phyloP scores from a whole-genome alignment of 768 basidiomycete species.

The Rhodotorula kratochvilovae region DNA sequence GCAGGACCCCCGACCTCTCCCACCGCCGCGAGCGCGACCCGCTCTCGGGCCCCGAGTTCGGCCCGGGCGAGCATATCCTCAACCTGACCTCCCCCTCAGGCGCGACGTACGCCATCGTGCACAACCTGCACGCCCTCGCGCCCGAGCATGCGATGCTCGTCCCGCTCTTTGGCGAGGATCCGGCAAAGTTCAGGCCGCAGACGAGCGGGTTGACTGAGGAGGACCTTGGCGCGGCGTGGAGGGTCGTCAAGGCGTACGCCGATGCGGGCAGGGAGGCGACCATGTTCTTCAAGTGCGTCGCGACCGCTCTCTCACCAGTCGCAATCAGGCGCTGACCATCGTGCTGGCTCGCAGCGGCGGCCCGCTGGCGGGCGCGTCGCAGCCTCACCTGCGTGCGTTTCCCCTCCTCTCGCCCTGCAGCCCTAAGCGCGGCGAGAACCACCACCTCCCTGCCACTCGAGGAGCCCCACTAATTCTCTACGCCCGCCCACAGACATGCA shows the following conservation, averaged over 20 bases:
- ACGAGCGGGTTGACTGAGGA: conserved; percentile 1
- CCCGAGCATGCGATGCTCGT: conserved; percentile 25
- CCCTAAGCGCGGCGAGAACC: no score
- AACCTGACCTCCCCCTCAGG: background rate
- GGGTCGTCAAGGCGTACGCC: conserved; percentile 19
- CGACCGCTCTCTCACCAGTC: rapidly evolving
- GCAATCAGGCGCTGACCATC: no score
- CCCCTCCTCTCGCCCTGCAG: background rate
- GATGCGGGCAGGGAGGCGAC: background rate
- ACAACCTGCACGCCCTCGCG: conserved; percentile 18
- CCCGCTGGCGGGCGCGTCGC: conserved; percentile 23
- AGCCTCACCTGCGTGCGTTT: conserved; percentile 25
- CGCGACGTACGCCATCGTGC: conserved; percentile 3
- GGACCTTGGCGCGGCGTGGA: conserved; percentile 13
- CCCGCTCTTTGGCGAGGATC: conserved; percentile 5
- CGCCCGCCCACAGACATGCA: conserved; percentile 9
- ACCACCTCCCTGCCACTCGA: no score
- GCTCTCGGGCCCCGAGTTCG: conserved; percentile 13
- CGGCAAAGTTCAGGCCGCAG: conserved; percentile 16
- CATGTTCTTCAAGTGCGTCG: conserved; percentile 26
- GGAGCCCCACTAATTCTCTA: no score
- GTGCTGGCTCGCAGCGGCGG: conserved; percentile 2
- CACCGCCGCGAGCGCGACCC: background rate
- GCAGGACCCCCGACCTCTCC: conserved; percentile 19
- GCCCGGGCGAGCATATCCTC: conserved; percentile 6